Evolutionary conservation across 2,329 filamentous ascomycete species (phyloP).

Genomic region (Penicillium sp.): DNA sequence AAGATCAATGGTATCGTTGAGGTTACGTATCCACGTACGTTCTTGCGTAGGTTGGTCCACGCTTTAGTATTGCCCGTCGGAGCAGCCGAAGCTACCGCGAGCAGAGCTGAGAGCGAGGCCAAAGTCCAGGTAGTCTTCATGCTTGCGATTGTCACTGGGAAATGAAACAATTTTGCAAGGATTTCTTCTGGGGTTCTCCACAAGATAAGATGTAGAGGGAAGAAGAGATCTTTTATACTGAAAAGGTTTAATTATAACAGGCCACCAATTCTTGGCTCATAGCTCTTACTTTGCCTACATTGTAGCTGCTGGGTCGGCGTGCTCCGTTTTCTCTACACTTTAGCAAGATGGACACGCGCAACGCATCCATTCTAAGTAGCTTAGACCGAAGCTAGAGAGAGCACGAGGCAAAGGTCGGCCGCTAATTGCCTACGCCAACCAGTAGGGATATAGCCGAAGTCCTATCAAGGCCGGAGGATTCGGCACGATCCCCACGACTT

Average conservation of each 20-base stretch:
- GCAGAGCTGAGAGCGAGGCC: conserved; percentile 4
- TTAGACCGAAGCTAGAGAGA: conserved; percentile 2
- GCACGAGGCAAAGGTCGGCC: conserved; percentile 7
- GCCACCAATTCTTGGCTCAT: not conserved
- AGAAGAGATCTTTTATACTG: not conserved
- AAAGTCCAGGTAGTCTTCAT: conserved; percentile 21
- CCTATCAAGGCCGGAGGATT: not conserved
- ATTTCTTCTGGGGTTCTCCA: not conserved
- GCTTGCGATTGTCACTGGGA: not conserved
- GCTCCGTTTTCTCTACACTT: not conserved
- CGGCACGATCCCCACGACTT: conserved; percentile 1
- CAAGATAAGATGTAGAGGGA: not conserved
- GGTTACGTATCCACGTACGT: conserved; percentile 14
- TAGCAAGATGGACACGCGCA: not conserved
- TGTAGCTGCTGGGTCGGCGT: not conserved
- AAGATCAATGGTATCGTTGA: not conserved
- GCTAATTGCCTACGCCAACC: not conserved
- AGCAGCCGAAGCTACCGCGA: conserved; percentile 11
- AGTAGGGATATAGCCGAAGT: not conserved
- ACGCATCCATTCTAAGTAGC: not conserved
- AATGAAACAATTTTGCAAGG: not conserved
- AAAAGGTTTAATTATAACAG: not conserved
- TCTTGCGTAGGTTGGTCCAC: conserved; percentile 25
- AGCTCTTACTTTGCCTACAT: not conserved
- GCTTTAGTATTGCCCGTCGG: conserved; percentile 14